Evolutionary conservation across 306 rosid genomes (phyloP).

Genomic region (Castanospermum australe): DNA sequence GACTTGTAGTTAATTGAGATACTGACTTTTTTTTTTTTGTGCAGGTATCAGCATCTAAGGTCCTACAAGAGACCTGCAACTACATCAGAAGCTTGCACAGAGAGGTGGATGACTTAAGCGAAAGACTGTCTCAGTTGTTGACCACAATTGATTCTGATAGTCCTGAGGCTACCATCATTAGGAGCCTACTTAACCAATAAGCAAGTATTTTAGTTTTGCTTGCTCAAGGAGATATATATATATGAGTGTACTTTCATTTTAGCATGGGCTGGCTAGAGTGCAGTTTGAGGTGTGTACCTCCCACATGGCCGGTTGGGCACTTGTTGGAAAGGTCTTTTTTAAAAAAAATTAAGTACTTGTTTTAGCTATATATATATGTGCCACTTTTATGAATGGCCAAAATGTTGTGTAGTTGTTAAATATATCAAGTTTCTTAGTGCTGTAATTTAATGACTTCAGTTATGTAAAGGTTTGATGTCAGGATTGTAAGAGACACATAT

Average conservation of each 20-base stretch:
- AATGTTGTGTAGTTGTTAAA: conserved; percentile 12
- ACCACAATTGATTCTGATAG: conserved; percentile 89
- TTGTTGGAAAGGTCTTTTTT: conserved; percentile 19
- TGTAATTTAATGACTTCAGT: conserved; percentile 20
- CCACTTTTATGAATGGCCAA: conserved; percentile 38
- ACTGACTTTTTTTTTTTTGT: conserved; percentile 24
- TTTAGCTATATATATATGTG: conserved; percentile 29
- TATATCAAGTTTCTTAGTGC: conserved; percentile 13
- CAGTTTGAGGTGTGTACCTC: conserved; percentile 36
- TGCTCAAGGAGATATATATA: conserved; percentile 14
- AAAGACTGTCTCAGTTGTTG: conserved; percentile 87
- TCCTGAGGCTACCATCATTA: conserved; percentile 87
- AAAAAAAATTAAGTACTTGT: conserved; percentile 30
- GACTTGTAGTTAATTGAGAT: not conserved
- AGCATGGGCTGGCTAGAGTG: conserved; percentile 33
- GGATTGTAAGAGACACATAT: conserved; percentile 22
- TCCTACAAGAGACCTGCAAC: conserved; percentile 98
- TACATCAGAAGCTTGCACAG: conserved; percentile 85
- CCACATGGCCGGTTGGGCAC: conserved; percentile 35
- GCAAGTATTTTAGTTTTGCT: not conserved
- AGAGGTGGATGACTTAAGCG: conserved; percentile 91
- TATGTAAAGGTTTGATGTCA: conserved; percentile 20
- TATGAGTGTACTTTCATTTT: conserved; percentile 30
- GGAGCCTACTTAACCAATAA: conserved; percentile 87
- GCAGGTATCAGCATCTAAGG: conserved; percentile 97